Evolutionary conservation across 176 grass and related monocot genomes (phyloP).

Genomic region (Phyllostachys edulis): DNA sequence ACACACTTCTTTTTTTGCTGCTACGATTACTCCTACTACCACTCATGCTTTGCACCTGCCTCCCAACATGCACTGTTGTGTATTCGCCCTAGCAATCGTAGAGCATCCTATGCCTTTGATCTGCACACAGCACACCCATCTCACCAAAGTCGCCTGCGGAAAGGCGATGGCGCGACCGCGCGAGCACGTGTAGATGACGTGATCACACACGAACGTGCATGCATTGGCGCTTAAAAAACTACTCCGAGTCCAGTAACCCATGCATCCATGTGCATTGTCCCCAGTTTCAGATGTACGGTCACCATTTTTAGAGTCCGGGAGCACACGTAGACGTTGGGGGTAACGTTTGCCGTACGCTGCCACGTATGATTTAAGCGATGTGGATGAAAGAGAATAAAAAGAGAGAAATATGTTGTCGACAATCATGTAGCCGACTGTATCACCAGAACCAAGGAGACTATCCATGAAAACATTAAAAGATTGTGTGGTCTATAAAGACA

Average conservation of each 20-base stretch:
- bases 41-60: neutral
- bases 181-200: neutral
- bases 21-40: neutral
- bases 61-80: conserved; percentile 25
- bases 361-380: too few species aligned
- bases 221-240: neutral
- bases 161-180: neutral
- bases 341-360: neutral
- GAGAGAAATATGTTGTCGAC: too few species aligned
- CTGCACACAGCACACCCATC: neutral
- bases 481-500: too few species aligned
- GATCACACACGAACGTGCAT: neutral
- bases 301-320: neutral
- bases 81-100: neutral
- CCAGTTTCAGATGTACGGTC: conserved; percentile 15
- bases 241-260: neutral
- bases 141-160: neutral
- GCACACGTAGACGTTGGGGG: neutral
- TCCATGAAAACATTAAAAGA: too few species aligned
- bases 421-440: too few species aligned
- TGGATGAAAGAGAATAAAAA: too few species aligned
- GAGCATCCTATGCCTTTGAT: conserved; percentile 33
- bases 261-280: neutral
- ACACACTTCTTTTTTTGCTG: too few species aligned
- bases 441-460: too few species aligned